Percentiles rank a stretch among this genome's conserved stretches.
Conservation (phyloP, 164 flowering plant genomes). For the Macadamia integrifolia region DNA sequence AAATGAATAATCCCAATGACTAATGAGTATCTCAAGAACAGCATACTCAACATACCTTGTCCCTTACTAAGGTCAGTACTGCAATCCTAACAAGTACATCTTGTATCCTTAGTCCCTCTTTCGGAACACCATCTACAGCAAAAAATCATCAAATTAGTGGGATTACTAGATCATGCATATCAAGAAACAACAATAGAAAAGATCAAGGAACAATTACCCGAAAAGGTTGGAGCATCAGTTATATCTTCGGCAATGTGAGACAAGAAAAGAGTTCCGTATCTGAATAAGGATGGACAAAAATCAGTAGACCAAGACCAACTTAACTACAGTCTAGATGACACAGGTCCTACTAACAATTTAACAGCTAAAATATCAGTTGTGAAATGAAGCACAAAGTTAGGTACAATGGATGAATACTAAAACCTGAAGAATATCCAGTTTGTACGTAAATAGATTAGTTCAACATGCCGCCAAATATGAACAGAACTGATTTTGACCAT, state of each 20-base stretch:
- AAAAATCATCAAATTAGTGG: not conserved
- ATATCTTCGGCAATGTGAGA: slow-evolving; percentile 75
- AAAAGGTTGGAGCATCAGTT: slow-evolving; percentile 64
- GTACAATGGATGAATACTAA: too few relatives aligned
- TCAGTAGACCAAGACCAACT: not conserved
- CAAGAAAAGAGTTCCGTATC: slow-evolving; percentile 80
- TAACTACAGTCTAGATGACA: not conserved
- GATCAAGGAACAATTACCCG: slow-evolving; percentile 41
- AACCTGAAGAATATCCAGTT: too few relatives aligned
- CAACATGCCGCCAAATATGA: too few relatives aligned
- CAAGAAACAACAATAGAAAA: not conserved
- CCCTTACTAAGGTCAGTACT: slow-evolving; percentile 45
- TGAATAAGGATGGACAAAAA: slow-evolving; percentile 20
- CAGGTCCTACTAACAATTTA: not conserved
- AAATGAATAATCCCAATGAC: not conserved
- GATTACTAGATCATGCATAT: not conserved
- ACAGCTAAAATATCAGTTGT: too few relatives aligned
- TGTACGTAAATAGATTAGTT: not conserved
- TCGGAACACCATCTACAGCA: slow-evolving; percentile 90
- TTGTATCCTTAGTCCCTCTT: slow-evolving; percentile 78
- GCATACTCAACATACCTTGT: slow-evolving; percentile 46
- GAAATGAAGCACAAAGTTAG: not conserved
- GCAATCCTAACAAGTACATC: slow-evolving; percentile 93
- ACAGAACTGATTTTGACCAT: too few relatives aligned
- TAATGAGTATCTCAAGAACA: not conserved